A percentile compares a stretch with the other conserved stretches of the same genome.
These are phyloP conservation scores for Starmerella apis DNA, from an alignment of 805 yeast genomes.

Conservation along the genomic window DNA sequence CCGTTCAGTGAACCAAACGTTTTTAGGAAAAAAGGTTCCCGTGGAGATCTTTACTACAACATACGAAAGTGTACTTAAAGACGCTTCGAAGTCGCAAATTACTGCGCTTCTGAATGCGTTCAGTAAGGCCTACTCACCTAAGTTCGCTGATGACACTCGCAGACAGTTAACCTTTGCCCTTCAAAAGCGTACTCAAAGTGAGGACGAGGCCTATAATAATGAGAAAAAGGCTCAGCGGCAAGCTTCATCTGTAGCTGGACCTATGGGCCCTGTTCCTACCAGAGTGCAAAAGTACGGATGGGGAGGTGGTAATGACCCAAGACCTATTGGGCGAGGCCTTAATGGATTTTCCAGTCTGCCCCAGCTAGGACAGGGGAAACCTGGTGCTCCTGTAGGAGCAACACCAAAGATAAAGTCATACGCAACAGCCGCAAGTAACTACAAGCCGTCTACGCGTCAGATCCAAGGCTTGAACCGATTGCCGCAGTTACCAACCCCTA, in stretches of 20 bases:
- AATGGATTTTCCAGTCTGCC: constrained; percentile 16
- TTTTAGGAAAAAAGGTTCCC: constrained; percentile 22
- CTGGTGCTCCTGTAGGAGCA: background rate
- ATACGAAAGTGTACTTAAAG: constrained; percentile 20
- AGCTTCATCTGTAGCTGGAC: background rate
- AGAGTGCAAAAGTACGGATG: constrained; percentile 10
- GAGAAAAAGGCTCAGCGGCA: background rate
- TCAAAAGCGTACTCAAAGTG: constrained; percentile 9
- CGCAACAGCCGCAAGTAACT: background rate
- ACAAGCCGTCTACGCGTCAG: constrained; percentile 4
- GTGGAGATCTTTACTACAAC: constrained; percentile 22
- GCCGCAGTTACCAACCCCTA: background rate
- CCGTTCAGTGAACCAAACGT: constrained; percentile 22
- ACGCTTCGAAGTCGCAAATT: constrained; percentile 14
- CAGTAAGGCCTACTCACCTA: constrained; percentile 8
- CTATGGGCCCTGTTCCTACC: constrained; percentile 9
- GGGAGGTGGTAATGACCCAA: constrained; percentile 16
- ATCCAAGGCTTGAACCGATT: constrained; percentile 7
- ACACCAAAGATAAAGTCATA: background rate
- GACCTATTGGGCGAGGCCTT: constrained; percentile 7
- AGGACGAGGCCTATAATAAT: constrained; percentile 3
- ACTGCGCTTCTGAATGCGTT: constrained; percentile 22
- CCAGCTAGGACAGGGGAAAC: constrained; percentile 13
- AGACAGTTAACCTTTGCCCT: constrained; percentile 8
- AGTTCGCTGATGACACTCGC: background rate